These are phyloP conservation scores for Globisporangium solare DNA, from an alignment of 352 stramenopile genomes.

Conservation along the genomic window DNA sequence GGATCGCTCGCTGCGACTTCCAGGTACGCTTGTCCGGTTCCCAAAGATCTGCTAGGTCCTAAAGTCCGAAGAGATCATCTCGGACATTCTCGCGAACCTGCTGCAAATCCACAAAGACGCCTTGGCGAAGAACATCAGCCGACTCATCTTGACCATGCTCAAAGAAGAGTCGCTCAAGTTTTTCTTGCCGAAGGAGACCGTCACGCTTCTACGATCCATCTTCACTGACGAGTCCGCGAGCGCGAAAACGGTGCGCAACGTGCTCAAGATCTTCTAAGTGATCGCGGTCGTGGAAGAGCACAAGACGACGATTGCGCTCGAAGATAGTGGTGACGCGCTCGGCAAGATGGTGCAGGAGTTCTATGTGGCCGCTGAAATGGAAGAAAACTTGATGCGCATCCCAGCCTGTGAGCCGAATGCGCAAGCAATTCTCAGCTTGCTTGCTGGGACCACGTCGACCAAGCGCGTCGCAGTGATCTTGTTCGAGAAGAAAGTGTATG, in stretches of 20 bases:
- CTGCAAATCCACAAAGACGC: slow-evolving; percentile 51
- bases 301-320: slow-evolving; percentile 62
- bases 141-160: slow-evolving; percentile 53
- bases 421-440: slow-evolving; percentile 30
- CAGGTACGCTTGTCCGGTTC: slow-evolving; percentile 59
- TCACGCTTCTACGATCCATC: slow-evolving; percentile 51
- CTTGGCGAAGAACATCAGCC: slow-evolving; percentile 60
- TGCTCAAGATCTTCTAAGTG: slow-evolving; percentile 47
- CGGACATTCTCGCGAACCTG: slow-evolving; percentile 55
- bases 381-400: slow-evolving; percentile 18
- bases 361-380: slow-evolving; percentile 14
- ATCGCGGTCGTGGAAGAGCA: slow-evolving; percentile 71
- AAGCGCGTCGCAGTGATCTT: slow-evolving; percentile 47
- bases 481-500: slow-evolving; percentile 52
- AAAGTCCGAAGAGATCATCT: slow-evolving; percentile 69
- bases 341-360: slow-evolving; percentile 49
- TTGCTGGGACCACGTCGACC: slow-evolving; percentile 32
- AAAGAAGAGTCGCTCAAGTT: slow-evolving; percentile 76
- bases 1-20: slow-evolving; percentile 51
- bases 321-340: slow-evolving; percentile 62
- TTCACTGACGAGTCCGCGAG: slow-evolving; percentile 37
- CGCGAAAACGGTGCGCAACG: slow-evolving; percentile 61
- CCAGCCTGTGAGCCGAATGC: slow-evolving; percentile 31
- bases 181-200: slow-evolving; percentile 76
- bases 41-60: slow-evolving; percentile 46